Evolutionary conservation across 176 grass and related monocot species (phyloP), one percentile per base, ranked within the genome.

Genomic region (Carex cristatella): DNA sequence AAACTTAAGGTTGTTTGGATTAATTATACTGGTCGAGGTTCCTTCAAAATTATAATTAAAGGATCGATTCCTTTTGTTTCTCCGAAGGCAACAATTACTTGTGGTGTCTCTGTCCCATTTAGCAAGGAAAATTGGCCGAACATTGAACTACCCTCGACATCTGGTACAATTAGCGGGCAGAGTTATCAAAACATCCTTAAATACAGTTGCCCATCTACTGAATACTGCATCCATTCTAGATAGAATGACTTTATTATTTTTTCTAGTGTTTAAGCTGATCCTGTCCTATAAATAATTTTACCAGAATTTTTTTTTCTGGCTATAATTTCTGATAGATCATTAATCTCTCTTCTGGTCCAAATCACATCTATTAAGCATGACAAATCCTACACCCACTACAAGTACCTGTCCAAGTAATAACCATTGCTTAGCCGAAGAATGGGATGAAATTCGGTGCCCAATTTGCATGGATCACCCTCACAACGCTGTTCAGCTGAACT

Each of bases 391-490:
- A 18, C 30, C 53, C 53, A 58, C 28, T 33, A 58, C 74, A 58
- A 79, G 74, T 79, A 18, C 51, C 53, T 78, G 51, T 16, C 23
- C 51, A 18, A 79, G 74, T 79, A 58, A 53, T 35, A 14, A 13
- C 81, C 44, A 80, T 85, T 72, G 87, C 38, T 79, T 63, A 67
- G 83, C 85, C 16, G 88, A 91, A 67, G 89, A 94, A 66, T 94
- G 91, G 94, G 91, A 97, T 81, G 94, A 92, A 55, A 84, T 86
- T 81, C 65, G 70, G 30, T 94, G 94, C 68, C 87, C 94, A 60
- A 94, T 92, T 82, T 97, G 94, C 85, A 94, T 97, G 94, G 94
- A 97, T 57, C 89, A 97, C 83, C 94, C 94, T 27, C 91, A 97
- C 59, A 97, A 94, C 64, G 91, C 94, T 49, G 94, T 97, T 16